phyloP scores from a whole-genome alignment of 495 filamentous ascomycete species.

The Hypoxylon subgilvum region DNA sequence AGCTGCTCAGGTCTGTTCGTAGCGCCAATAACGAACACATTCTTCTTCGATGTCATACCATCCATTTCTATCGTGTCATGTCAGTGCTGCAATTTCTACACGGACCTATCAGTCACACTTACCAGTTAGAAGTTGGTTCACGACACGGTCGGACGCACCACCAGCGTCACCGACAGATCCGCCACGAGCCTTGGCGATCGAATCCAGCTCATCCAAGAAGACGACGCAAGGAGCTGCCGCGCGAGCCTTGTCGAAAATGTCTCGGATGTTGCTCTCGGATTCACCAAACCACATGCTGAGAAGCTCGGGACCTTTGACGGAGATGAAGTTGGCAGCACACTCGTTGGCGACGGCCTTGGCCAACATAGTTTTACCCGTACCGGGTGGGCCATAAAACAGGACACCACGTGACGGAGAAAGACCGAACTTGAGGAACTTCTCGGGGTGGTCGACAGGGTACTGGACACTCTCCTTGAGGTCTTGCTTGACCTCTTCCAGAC shows the following conservation, averaged over 20 bases:
- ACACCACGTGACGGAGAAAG: conserved; percentile 98
- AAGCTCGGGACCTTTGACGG: conserved; percentile 96
- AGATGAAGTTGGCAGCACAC: conserved; percentile 99
- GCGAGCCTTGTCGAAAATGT: conserved; percentile 99
- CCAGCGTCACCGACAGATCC: conserved; percentile 96
- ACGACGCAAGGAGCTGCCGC: conserved; percentile 98
- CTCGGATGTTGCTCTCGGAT: conserved; percentile 98
- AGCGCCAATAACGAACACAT: conserved; percentile 98
- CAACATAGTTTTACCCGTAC: conserved; percentile 99
- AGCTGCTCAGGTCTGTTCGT: conserved; percentile 99
- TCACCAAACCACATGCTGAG: conserved; percentile 99
- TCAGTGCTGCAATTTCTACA: conserved; percentile 48
- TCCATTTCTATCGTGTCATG: conserved; percentile 78
- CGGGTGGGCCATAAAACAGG: conserved; percentile 95
- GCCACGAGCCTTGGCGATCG: conserved; percentile 98
- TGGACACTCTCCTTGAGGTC: conserved; percentile 99
- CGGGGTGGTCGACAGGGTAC: conserved; percentile 98
- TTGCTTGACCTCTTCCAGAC: conserved; percentile 96
- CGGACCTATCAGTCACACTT: conserved; percentile 47
- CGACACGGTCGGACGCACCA: conserved; percentile 98
- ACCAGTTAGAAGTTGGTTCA: conserved; percentile 98
- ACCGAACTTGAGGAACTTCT: conserved; percentile 99
- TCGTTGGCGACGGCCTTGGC: conserved; percentile 99
- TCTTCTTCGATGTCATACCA: conserved; percentile 99
- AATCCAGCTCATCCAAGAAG: conserved; percentile 98